A percentile compares a stretch with the other conserved stretches of the same genome.
phyloP scores from a whole-genome alignment of 306 rosid species.

The Castanea sativa region DNA sequence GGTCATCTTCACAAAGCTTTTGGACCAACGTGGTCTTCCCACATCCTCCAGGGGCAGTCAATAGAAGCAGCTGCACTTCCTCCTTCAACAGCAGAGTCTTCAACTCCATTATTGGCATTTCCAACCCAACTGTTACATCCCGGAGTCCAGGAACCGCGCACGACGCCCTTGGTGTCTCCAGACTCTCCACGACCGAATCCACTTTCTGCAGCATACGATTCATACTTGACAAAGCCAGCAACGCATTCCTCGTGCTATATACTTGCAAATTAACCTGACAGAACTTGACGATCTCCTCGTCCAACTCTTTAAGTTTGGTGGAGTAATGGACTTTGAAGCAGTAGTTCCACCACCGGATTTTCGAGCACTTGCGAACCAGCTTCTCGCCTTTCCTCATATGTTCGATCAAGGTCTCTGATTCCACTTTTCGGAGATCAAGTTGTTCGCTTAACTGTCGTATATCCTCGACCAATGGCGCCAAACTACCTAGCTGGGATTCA shows the following conservation, averaged over 20 bases:
- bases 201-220: neutral
- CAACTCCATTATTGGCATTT: slow-evolving; percentile 38
- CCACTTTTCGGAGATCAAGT: slow-evolving; percentile 27
- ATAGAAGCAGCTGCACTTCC: slow-evolving; percentile 24
- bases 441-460: slow-evolving; percentile 18
- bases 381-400: slow-evolving; percentile 20
- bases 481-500: neutral
- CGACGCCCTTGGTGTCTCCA: neutral
- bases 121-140: slow-evolving; percentile 43
- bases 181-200: neutral
- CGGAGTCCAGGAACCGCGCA: slow-evolving; percentile 39
- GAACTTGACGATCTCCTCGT: slow-evolving; percentile 10
- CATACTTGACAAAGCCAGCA: neutral
- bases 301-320: slow-evolving; percentile 31
- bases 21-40: slow-evolving; percentile 57
- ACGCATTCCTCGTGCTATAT: slow-evolving; percentile 18
- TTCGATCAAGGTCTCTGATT: slow-evolving; percentile 2
- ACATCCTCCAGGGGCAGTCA: slow-evolving; percentile 50
- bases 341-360: slow-evolving; percentile 33
- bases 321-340: slow-evolving; percentile 20
- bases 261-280: slow-evolving; percentile 16
- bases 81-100: slow-evolving; percentile 37
- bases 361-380: slow-evolving; percentile 33
- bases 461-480: slow-evolving; percentile 21
- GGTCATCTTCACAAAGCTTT: slow-evolving; percentile 39